phyloP scores from a whole-genome alignment of 2,329 filamentous ascomycete genomes.

The Colletotrichum endophyticum region DNA sequence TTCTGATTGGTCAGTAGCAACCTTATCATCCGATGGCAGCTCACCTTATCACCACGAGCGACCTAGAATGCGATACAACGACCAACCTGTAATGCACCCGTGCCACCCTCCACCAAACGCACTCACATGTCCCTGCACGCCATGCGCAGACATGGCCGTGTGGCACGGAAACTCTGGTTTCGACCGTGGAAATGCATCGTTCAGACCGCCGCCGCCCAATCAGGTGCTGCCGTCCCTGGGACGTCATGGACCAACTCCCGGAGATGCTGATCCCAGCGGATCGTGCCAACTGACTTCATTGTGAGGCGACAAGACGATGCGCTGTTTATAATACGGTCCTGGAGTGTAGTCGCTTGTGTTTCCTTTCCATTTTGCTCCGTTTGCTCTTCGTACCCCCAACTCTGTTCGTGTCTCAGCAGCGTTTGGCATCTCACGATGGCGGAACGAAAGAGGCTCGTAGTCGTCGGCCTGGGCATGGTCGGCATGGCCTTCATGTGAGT shows the following conservation, averaged over 20 bases:
- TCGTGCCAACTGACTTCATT: slow-evolving; percentile 11
- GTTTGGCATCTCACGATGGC: slow-evolving; percentile 36
- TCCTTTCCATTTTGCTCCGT: not conserved
- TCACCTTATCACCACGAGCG: not conserved
- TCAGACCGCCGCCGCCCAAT: slow-evolving; percentile 1
- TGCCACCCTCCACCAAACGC: not conserved
- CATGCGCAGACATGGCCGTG: not conserved
- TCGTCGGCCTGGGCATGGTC: slow-evolving; percentile 92
- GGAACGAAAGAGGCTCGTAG: slow-evolving; percentile 71
- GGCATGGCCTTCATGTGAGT: slow-evolving; percentile 86
- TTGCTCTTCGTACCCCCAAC: not conserved
- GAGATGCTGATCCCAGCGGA: slow-evolving; percentile 20
- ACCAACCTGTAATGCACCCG: not conserved
- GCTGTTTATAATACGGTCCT: not conserved
- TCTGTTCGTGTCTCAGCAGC: not conserved
- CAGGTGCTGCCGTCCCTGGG: not conserved
- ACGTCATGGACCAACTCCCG: not conserved
- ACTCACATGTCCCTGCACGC: not conserved
- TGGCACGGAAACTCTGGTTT: not conserved
- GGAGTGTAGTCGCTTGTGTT: not conserved
- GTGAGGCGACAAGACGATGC: not conserved
- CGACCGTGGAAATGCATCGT: slow-evolving; percentile 14
- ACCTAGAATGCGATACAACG: not conserved
- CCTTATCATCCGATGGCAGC: slow-evolving; percentile 17
- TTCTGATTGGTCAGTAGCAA: not conserved